Base-by-base conservation (phyloP, 306 rosid species). In the Sicyos edulis region DNA sequence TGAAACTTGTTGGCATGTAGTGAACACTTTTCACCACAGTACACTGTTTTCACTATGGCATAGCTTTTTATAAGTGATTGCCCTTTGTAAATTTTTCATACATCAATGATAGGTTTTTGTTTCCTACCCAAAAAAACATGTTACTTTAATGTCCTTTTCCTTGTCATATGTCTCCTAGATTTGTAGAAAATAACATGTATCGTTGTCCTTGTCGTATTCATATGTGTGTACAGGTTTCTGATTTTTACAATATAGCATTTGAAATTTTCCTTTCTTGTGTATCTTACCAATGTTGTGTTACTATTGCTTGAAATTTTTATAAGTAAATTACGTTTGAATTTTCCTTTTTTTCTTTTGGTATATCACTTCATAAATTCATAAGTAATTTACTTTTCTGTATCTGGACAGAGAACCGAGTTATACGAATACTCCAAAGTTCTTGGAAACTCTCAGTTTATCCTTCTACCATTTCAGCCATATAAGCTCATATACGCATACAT, bases 381-480 rank as follows among this genome's bases (percentile, higher is more conserved):
- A 77, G 74, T 67, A 73, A 16, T 55, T 52, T 78, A 42, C 65
- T 75, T 32, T 32, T 32, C 82, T 71, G 34, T 75, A 72, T 73
- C 60, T 84, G 82, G 85, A 62, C 92, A 93, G 97, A 90, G 96
- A 85, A 92, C 96, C 0, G 96, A 92, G 78, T 76, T 92, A 68
- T 92, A 92, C 14, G 98, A 92, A 82, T 90, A 92, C 67, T 88
- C 98, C 2, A 92, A 87, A 85, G 87, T 92, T 78, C 90, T 87
- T 74, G 98, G 98, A 67, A 92, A 90, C 80, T 90, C 98, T 70
- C 98, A 92, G 90, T 92, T 86, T 82, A 80, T 87, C 58, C 82
- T 92, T 78, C 90, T 80, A 74, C 84, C 96, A 21, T 90, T 92
- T 80, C 96, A 88, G 59, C 98, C 98, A 49, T 92, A 92, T 88